Conservation (phyloP, 345 rosid species). For the Eucalyptus victrix region DNA sequence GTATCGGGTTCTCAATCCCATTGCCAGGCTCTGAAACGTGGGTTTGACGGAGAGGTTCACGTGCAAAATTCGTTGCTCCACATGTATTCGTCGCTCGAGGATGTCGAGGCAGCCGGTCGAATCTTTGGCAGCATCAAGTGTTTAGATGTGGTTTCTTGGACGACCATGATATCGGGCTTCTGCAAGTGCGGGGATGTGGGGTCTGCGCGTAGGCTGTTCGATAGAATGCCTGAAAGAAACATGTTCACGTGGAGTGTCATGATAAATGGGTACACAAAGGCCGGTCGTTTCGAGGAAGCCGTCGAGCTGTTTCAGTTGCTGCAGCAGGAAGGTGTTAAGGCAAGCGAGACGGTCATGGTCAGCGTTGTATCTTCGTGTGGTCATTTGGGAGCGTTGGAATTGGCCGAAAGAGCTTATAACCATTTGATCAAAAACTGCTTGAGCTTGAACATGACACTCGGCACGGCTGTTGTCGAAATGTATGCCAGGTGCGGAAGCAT, state of each 20-base stretch:
- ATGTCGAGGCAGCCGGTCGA: conserved; percentile 26
- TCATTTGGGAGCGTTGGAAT: conserved; percentile 51
- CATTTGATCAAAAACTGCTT: conserved; percentile 27
- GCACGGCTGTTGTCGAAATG: conserved; percentile 68
- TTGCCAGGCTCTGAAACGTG: conserved; percentile 33
- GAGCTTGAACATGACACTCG: conserved; percentile 40
- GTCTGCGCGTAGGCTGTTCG: conserved; percentile 53
- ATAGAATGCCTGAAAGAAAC: conserved; percentile 63
- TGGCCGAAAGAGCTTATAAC: conserved; percentile 46
- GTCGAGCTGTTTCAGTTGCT: conserved; percentile 36
- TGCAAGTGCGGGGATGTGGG: conserved; percentile 26
- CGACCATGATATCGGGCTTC: conserved; percentile 48
- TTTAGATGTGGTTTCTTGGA: conserved; percentile 64
- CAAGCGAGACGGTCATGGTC: conserved; percentile 65
- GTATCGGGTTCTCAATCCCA: conserved; percentile 46
- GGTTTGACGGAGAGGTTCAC: conserved; percentile 39
- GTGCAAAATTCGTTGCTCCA: conserved; percentile 56
- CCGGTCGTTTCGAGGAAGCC: conserved; percentile 27
- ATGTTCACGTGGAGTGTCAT: conserved; percentile 66
- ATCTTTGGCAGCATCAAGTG: conserved; percentile 18
- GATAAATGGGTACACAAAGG: conserved; percentile 57
- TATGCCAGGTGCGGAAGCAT: conserved; percentile 62
- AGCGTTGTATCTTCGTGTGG: conserved; percentile 62
- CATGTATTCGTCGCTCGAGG: conserved; percentile 49
- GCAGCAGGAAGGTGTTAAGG: conserved; percentile 26